Percentiles rank a stretch among this genome's conserved stretches.
Conservation (phyloP, 78 protist genomes). For the Dictyostelium firmibasis region DNA sequence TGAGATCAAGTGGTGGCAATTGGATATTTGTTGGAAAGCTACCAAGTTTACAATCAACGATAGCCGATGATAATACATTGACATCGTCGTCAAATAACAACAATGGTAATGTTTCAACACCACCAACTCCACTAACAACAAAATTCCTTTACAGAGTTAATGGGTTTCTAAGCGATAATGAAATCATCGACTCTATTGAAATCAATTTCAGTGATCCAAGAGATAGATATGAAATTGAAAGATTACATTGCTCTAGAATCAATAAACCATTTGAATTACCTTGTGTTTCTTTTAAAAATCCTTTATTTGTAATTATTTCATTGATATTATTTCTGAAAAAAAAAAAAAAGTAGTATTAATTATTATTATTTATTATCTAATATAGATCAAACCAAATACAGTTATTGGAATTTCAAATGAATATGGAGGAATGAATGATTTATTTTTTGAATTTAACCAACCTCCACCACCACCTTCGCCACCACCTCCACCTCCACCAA, state of each 20-base stretch:
- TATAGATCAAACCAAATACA: neutral
- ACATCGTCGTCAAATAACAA: neutral
- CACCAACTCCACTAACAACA: neutral
- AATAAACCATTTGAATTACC: neutral
- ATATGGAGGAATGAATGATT: constrained; percentile 38
- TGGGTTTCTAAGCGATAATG: neutral
- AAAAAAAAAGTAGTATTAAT: too few species aligned
- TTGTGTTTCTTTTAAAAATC: neutral
- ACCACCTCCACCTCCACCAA: neutral
- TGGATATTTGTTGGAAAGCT: constrained; percentile 6
- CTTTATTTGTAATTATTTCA: neutral
- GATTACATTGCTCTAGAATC: neutral
- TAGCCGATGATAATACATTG: neutral
- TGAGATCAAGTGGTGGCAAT: constrained; percentile 14
- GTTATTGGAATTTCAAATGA: constrained; percentile 35
- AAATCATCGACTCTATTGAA: neutral
- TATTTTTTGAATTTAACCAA: neutral
- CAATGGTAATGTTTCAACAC: neutral
- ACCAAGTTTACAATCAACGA: neutral
- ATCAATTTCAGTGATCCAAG: neutral
- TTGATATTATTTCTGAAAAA: neutral
- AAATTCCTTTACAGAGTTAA: neutral
- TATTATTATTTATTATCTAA: neutral
- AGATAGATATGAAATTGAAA: neutral
- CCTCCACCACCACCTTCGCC: neutral